Evolutionary conservation across 2,329 filamentous ascomycete species (phyloP), one percentile per base, ranked within the genome.

Genomic region (Emericellopsis cladophorae): DNA sequence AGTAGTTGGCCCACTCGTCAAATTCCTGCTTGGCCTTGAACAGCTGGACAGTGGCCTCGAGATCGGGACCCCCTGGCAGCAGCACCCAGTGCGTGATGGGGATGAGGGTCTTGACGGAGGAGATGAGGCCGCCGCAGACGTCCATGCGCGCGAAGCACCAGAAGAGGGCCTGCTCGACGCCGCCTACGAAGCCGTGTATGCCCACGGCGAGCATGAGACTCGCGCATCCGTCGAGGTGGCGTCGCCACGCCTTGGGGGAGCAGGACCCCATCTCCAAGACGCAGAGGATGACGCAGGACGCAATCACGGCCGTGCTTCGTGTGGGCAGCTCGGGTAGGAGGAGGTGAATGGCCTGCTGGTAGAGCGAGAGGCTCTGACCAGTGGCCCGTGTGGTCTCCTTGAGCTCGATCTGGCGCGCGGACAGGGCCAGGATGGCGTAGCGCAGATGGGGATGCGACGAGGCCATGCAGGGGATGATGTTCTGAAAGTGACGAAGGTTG

Each of bases 91-190:
- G 61, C 2, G 57, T 55, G 8, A 66, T 58, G 2, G 65, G 66
- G 6, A 73, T 66, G 10, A 72, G 59, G 0, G 70, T 72, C 42
- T 62, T 60, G 45, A 69, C 64, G 26, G 67, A 66, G 5, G 66
- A 70, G 7, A 73, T 70, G 6, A 73, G 56, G 0, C 66, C 68
- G n/a, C 69, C 68, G 41, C 67, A 72, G 21, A 72, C 63, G 46
- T 72, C 67, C 68, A 74, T 73, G 7, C 68, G 60, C 0, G 67
- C 68, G 51, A 72, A 73, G 42, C 67, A 71, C 70, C 70, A 74
- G 43, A 73, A 74, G 0, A 74, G 51, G 2, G 69, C 68, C 47
- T 72, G 64, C 14, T 70, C 59, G 3, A 69, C 56, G 4, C 67
- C 66, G 0, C 67, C 67, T 0, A 62, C 64, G 44, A 72, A 70